Base-by-base conservation (phyloP, 257 asterid species). In the Solanum clarkiae region DNA sequence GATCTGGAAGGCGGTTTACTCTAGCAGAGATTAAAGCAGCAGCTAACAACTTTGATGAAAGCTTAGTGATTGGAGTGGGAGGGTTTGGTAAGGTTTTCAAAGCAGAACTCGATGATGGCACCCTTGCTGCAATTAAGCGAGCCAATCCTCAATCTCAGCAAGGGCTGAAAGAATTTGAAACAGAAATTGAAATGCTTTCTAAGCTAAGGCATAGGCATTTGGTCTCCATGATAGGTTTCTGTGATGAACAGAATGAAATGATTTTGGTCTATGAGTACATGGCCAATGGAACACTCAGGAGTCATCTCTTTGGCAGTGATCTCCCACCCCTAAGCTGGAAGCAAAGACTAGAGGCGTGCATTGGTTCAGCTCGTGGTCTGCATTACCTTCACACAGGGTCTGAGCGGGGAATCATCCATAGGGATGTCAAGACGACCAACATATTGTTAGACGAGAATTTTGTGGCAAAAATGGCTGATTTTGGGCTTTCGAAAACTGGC, bases 371-470 rank as follows among this genome's bases (percentile, higher is more conserved):
- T 10, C 87, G 97, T 9, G 98, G 98, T 26, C 87, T 94, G 44
- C 97, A 94, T 86, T 95, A 95, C 89, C 98, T 95, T 80, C 98
- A 95, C 80, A 95, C 98, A 1, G 98, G 98, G 22, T 92, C 98
- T 0, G 98, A 93, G 60, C 85, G 92, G 51, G 98, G 98, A 10
- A 91, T 95, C 68, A 95, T 95, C 86, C 98, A 95, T 87, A 71
- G 98, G 80, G 98, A 95, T 65, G 93, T 95, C 45, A 95, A 95
- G 92, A 95, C 98, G 6, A 95, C 98, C 45, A 95, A 95, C 86
- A 95, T 95, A 69, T 80, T 95, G 88, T 86, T 95, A 66, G 98
- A 95, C 56, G 97, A 92, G 87, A 80, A 87, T 82, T 88, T 95
- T 15, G 91, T 92, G 0, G 98, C 98, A 11, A 95, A 94, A 87